Evolutionary conservation across 148 eudicot genomes (phyloP).

Genomic region (Dianthus caryophyllus): DNA sequence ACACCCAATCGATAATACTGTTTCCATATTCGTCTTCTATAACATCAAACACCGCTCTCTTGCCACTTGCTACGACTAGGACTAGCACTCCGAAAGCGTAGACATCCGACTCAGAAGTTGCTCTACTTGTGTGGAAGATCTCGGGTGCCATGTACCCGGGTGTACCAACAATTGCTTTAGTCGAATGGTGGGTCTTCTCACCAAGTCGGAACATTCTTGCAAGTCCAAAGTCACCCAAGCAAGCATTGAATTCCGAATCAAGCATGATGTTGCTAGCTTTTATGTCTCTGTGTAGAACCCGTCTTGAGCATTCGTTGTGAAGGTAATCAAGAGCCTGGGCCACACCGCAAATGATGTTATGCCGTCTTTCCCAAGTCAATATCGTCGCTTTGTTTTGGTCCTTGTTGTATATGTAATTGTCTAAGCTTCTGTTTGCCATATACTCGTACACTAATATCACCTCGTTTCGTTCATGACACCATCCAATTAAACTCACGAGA

Average conservation of each 20-base stretch:
- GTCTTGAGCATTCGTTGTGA: too few relatives aligned
- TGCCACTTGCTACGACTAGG: conserved; percentile 34
- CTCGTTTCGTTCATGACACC: conserved; percentile 39
- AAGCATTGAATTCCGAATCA: conserved; percentile 34
- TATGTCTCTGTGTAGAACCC: too few relatives aligned
- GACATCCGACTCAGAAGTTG: conserved; percentile 37
- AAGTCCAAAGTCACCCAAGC: conserved; percentile 45
- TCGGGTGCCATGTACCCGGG: conserved; percentile 51
- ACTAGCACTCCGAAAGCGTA: conserved; percentile 41
- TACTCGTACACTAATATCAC: conserved; percentile 39
- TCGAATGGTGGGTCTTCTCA: conserved; percentile 37
- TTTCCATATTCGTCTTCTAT: conserved; percentile 11
- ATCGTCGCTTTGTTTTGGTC: conserved; percentile 3
- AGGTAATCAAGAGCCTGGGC: conserved; percentile 35
- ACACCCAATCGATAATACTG: conserved; percentile 34
- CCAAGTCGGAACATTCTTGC: conserved; percentile 34
- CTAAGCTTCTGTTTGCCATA: conserved; percentile 42
- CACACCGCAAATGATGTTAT: conserved; percentile 31
- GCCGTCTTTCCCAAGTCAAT: conserved; percentile 31
- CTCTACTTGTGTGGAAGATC: conserved; percentile 38
- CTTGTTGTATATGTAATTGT: conserved; percentile 17
- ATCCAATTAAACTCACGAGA: conserved; percentile 38
- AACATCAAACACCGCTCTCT: conserved; percentile 21
- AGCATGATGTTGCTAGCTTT: conserved; percentile 40
- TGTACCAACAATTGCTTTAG: conserved; percentile 40